Base-by-base conservation (phyloP, 495 filamentous ascomycete genomes). In the Pyronema omphalodes region DNA sequence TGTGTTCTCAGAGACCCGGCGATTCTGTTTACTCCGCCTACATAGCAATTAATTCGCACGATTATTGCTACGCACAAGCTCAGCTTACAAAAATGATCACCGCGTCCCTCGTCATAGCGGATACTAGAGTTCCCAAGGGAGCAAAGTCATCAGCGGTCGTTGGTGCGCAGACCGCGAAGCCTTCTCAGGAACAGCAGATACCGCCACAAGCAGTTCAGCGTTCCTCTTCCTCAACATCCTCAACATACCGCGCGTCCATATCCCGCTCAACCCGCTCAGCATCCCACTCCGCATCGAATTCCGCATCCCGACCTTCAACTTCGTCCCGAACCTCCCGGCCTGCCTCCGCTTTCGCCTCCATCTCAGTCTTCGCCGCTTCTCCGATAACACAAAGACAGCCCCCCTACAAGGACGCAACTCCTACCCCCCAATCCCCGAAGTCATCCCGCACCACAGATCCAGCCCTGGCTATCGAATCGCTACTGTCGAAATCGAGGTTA, bases 401-500 rank as follows among this genome's bases (percentile, higher is more conserved):
- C 18, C 37, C 59, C 50, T 48, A 54, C 37, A 53, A 47, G 44
- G 33, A 57, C 49, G 49, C 47, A 29, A 50, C 55, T 17, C 33
- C 59, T 48, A 46, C 48, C 50, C 51, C 59, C n/a, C 57, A 51
- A 18, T 62, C 60, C 43, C 58, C 47, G 11, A 50, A 9, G 35
- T 34, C 12, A 23, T 35, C 47, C 11, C 47, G 29, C 18, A 7
- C 6, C 29, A 36, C 40, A 12, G 50, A 52, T 41, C 50, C 50
- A 43, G 50, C 50, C 11, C 37, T 40, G n/a, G 50, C 50, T 8
- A 52, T 52, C n/a, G 50, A 63, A 50, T 63, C 61, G 14, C 58
- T 63, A 9, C 52, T 63, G 12, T 60, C 61, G 18, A 59, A 53
- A 40, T 49, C 55, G 6, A 48, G 59, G 19, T 33, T 52, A n/a